These are phyloP conservation scores for Picea glauca DNA, from an alignment of 75 land plant genomes.

Conservation along the genomic window DNA sequence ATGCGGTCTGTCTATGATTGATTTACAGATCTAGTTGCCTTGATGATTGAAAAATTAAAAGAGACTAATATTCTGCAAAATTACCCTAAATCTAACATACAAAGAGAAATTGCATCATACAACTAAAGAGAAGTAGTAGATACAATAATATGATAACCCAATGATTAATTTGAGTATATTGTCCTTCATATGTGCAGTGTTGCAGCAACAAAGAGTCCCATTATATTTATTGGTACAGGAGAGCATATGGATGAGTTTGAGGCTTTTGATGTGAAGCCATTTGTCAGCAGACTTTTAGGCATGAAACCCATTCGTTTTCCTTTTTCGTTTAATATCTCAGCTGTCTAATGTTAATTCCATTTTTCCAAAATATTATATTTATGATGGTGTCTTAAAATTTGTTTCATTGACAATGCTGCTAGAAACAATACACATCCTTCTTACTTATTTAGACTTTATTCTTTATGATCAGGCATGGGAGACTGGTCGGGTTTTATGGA, in stretches of 20 bases:
- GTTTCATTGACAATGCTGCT: neutral
- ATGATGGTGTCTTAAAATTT: neutral
- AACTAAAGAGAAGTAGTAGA: neutral
- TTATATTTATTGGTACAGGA: slow-evolving; percentile 97
- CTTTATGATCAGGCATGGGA: slow-evolving; percentile 77
- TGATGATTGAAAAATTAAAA: too few species aligned
- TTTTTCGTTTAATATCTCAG: neutral
- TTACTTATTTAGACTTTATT: neutral
- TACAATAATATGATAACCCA: neutral
- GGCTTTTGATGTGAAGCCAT: slow-evolving; percentile 97
- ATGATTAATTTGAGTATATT: neutral
- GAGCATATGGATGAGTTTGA: slow-evolving; percentile 99
- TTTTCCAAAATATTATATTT: neutral
- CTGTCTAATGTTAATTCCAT: neutral
- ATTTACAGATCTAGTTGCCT: too few species aligned
- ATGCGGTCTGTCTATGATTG: too few species aligned
- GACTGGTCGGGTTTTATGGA: slow-evolving; percentile 99
- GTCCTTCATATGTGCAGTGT: slow-evolving; percentile 53
- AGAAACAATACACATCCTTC: neutral
- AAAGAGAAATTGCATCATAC: neutral
- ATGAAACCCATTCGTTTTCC: neutral
- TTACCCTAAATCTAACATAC: too few species aligned
- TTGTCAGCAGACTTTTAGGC: slow-evolving; percentile 96
- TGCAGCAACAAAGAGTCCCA: slow-evolving; percentile 99
- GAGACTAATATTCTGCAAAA: too few species aligned